These are phyloP conservation scores for Artomyces pyxidatus DNA, from an alignment of 768 basidiomycete genomes.

Conservation along the genomic window DNA sequence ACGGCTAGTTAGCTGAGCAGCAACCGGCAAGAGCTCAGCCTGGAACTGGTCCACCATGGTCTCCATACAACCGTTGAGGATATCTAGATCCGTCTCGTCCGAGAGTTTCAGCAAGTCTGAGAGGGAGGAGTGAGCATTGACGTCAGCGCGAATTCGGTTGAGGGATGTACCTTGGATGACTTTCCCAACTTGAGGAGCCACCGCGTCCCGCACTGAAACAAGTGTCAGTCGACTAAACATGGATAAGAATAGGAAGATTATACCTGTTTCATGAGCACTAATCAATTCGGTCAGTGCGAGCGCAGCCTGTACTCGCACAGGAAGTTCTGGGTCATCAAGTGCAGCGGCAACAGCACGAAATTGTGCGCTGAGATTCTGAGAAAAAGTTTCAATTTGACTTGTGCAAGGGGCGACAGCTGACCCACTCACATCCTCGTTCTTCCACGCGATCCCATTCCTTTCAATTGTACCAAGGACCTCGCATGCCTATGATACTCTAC, in stretches of 20 bases:
- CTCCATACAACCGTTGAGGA: slow-evolving; percentile 77
- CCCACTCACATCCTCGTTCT: slow-evolving; percentile 45
- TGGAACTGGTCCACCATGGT: slow-evolving; percentile 83
- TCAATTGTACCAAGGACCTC: slow-evolving; percentile 73
- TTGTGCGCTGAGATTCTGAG: slow-evolving; percentile 52
- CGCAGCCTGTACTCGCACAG: slow-evolving; percentile 78
- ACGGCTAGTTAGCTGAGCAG: slow-evolving; percentile 68
- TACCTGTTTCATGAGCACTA: slow-evolving; percentile 52
- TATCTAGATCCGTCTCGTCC: slow-evolving; percentile 87
- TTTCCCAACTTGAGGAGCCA: slow-evolving; percentile 74
- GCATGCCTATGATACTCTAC: slow-evolving; percentile 60
- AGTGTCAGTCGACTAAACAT: not conserved
- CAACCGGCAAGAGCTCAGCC: slow-evolving; percentile 77
- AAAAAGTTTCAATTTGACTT: not conserved
- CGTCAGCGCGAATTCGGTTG: no score
- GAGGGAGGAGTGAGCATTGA: not conserved
- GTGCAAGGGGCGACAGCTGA: not conserved
- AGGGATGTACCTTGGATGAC: slow-evolving; percentile 90
- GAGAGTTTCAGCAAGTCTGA: slow-evolving; percentile 74
- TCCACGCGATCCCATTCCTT: slow-evolving; percentile 62
- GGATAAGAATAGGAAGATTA: slow-evolving; percentile 17
- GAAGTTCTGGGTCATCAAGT: slow-evolving; percentile 71
- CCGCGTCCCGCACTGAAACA: slow-evolving; percentile 50
- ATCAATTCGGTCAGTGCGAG: slow-evolving; percentile 77
- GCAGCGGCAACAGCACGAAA: slow-evolving; percentile 59